Conservation (phyloP, 805 yeast species). For the Jamesozyma piceae region DNA sequence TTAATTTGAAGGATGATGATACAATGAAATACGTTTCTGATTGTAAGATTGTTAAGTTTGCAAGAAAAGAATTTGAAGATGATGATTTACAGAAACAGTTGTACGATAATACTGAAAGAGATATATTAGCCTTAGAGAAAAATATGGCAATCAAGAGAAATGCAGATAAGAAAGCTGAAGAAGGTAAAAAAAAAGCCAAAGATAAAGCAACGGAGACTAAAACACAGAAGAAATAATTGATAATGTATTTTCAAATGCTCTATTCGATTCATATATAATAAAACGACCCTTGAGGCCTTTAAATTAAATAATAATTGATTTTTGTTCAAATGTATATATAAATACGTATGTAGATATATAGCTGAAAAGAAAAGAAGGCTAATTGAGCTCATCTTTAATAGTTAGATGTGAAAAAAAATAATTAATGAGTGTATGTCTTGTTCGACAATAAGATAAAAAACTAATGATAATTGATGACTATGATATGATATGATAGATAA, state of each 20-base stretch:
- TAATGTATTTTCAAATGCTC: not conserved
- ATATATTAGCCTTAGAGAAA: slow-evolving; percentile 56
- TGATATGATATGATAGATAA: no score
- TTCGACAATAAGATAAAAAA: no score
- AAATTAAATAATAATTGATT: no score
- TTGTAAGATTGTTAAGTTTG: slow-evolving; percentile 46
- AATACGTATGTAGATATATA: no score
- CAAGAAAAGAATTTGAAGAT: slow-evolving; percentile 57
- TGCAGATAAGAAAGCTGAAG: slow-evolving; percentile 18
- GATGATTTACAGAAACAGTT: slow-evolving; percentile 49
- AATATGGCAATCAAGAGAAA: slow-evolving; percentile 62
- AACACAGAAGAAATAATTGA: not conserved
- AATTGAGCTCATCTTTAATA: no score
- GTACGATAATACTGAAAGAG: slow-evolving; percentile 50
- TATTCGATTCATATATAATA: no score
- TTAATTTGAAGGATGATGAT: slow-evolving; percentile 50
- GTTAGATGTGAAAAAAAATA: no score
- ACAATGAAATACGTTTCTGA: slow-evolving; percentile 50
- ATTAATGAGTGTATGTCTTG: no score
- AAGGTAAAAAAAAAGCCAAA: slow-evolving; percentile 2
- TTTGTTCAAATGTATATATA: no score
- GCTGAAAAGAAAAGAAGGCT: no score
- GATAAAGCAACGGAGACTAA: not conserved
- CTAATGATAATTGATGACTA: no score
- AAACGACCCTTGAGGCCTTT: no score